Base-by-base conservation (phyloP, 768 basidiomycete species). In the Hygrophoropsis aurantiaca region DNA sequence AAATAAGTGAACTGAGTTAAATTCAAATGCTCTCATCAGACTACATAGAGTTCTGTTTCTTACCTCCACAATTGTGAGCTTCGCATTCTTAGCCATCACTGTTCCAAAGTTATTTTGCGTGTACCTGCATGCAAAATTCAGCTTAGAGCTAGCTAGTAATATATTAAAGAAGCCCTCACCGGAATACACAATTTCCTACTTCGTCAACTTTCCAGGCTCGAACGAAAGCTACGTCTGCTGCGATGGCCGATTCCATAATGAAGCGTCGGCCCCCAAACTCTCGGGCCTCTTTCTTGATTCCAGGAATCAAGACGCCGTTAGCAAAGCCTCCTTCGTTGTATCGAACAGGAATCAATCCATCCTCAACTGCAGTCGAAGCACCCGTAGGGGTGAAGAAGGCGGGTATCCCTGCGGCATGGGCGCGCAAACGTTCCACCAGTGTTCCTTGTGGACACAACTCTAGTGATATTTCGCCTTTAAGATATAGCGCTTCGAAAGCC, bases 351-450 rank as follows among this genome's bases (percentile, higher is more conserved):
- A 94, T 90, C 3, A 77, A 65, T 2, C 91, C 91, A 39, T 82
- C 70, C 64, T 94, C 88, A 3, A 92, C 80, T 2, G 89, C 89
- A 16, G 91, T 94, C 18, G 79, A 79, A 7, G 90, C 89, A 13
- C 94, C 93, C 0, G 92, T 93, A 13, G 92, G 93, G 5, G 90
- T 95, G 68, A 75, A 94, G 74, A 97, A 93, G n/a, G 87, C 91
- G 15, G 93, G 92, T 50, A 93, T 91, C 42, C 93, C 93, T 10
- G 90, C 88, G 8, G 90, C 92, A 47, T 90, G 87, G 6, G 93
- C 88, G 27, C 92, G 85, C 50, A 94, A 74, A 48, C 92, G 85
- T 60, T 94, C 93, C 13, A 86, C 83, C 36, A 97, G 81, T 11
- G 91, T 94, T 9, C 92, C 93, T 68, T 97, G 93, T 3, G 94